Percentiles rank a stretch among this genome's conserved stretches.
Conservation (phyloP, 306 rosid genomes). For the Bauhinia variegata region DNA sequence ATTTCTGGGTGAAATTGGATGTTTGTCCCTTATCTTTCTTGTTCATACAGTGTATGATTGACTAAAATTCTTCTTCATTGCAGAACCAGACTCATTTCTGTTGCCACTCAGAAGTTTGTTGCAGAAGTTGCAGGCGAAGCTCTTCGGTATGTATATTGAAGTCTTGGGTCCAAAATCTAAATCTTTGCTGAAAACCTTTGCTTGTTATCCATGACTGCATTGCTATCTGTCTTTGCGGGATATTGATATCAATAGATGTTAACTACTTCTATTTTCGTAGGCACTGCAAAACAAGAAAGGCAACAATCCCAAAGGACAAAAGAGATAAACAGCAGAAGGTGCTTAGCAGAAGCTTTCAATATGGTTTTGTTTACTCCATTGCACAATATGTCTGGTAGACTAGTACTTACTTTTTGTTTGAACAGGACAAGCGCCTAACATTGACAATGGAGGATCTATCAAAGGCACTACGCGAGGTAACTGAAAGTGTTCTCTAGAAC, state of each 20-base stretch:
- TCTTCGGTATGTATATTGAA: slow-evolving; percentile 57
- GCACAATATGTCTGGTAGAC: slow-evolving; percentile 3
- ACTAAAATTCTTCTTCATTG: slow-evolving; percentile 7
- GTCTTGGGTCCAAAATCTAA: neutral
- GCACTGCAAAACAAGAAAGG: slow-evolving; percentile 93
- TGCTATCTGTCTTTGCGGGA: slow-evolving; percentile 15
- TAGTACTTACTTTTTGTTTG: slow-evolving; percentile 28
- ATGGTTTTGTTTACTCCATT: neutral
- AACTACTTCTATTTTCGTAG: slow-evolving; percentile 41
- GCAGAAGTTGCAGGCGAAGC: slow-evolving; percentile 82
- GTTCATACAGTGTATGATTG: slow-evolving; percentile 7
- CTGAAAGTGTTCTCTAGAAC: slow-evolving; percentile 49
- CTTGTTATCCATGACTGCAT: slow-evolving; percentile 3
- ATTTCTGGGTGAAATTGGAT: slow-evolving; percentile 14
- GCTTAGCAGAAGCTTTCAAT: slow-evolving; percentile 3
- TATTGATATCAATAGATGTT: slow-evolving; percentile 34
- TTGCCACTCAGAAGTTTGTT: slow-evolving; percentile 86
- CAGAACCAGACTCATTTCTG: slow-evolving; percentile 83
- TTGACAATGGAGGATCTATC: slow-evolving; percentile 87
- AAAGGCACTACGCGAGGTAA: slow-evolving; percentile 74
- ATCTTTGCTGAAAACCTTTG: slow-evolving; percentile 48
- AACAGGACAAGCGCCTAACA: slow-evolving; percentile 84
- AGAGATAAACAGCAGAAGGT: slow-evolving; percentile 97
- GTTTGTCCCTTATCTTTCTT: neutral
- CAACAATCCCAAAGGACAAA: slow-evolving; percentile 85